Conservation (phyloP, 2,329 filamentous ascomycete species). For the Fusarium brachygibbosum region DNA sequence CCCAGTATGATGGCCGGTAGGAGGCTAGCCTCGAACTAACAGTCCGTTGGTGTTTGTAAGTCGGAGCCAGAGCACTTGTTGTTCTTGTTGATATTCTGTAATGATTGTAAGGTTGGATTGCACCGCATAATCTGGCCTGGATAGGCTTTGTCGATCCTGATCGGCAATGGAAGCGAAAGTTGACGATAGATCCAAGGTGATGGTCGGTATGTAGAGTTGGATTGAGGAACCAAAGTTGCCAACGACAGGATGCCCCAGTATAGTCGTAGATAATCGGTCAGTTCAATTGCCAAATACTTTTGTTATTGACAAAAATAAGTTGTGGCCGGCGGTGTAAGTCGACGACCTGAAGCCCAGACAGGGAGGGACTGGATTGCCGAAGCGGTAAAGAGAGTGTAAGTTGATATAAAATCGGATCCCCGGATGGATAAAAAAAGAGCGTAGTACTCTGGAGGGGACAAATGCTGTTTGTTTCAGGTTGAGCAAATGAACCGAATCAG, state of each 20-base stretch:
- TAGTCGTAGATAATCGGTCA: constrained; percentile 5
- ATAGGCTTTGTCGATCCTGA: constrained; percentile 23
- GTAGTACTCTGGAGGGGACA: constrained; percentile 32
- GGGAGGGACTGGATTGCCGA: constrained; percentile 15
- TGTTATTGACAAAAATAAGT: constrained; percentile 4
- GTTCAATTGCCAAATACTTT: neutral
- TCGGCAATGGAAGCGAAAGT: constrained; percentile 13
- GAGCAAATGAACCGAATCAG: constrained; percentile 29
- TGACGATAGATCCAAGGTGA: constrained; percentile 7
- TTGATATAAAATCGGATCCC: constrained; percentile 26
- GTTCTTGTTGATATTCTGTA: constrained; percentile 2
- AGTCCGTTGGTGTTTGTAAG: constrained; percentile 13
- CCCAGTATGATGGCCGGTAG: constrained; percentile 19
- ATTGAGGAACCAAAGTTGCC: neutral
- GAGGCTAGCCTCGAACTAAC: constrained; percentile 39
- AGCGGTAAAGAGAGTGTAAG: constrained; percentile 27
- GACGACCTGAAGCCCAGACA: constrained; percentile 20
- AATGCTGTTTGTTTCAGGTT: constrained; percentile 24
- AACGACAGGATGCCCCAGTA: neutral
- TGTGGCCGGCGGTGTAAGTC: constrained; percentile 25
- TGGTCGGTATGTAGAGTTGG: neutral
- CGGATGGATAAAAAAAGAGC: constrained; percentile 32
- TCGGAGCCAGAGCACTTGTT: constrained; percentile 2
- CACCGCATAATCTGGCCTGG: constrained; percentile 30
- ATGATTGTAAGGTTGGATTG: constrained; percentile 14